Evolutionary conservation across 140 eudicot genomes (phyloP).

Genomic region (Ambrosia hybrid): DNA sequence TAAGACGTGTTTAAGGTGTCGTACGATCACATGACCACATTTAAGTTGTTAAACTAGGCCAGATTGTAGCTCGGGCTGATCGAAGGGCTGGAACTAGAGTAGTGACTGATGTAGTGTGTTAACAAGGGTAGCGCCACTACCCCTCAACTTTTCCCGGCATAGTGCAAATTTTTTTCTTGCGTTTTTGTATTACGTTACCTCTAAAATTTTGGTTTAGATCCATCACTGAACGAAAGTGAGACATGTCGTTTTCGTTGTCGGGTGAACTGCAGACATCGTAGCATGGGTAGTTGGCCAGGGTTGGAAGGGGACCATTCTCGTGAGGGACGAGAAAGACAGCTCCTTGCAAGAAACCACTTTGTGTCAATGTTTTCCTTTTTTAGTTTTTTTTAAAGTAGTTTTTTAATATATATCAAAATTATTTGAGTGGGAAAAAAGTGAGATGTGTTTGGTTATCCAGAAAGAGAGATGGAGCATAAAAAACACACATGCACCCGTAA

Average conservation of each 20-base stretch:
- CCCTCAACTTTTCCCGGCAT: no score
- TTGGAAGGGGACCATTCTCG: slow-evolving; percentile 33
- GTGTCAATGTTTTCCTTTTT: background rate
- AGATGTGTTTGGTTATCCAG: background rate
- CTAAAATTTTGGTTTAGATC: no score
- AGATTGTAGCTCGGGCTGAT: background rate
- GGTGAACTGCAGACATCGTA: slow-evolving; percentile 31
- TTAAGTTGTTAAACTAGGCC: background rate
- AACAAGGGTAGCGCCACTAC: no score
- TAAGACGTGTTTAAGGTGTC: slow-evolving; percentile 25
- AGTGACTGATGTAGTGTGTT: no score
- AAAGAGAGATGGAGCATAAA: slow-evolving; percentile 1
- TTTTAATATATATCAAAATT: background rate
- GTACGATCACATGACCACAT: slow-evolving; percentile 15
- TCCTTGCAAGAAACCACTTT: slow-evolving; percentile 27
- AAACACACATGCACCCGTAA: slow-evolving; percentile 2
- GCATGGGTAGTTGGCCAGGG: slow-evolving; percentile 41
- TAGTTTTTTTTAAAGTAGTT: background rate
- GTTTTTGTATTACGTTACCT: no score
- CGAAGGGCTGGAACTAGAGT: slow-evolving; percentile 14
- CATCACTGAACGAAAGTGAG: background rate
- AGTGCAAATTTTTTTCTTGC: no score
- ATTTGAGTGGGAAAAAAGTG: background rate
- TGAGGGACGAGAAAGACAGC: slow-evolving; percentile 29
- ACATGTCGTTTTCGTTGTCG: slow-evolving; percentile 29